phyloP scores from a whole-genome alignment of 2,329 filamentous ascomycete species.

The Epichloe elymi region DNA sequence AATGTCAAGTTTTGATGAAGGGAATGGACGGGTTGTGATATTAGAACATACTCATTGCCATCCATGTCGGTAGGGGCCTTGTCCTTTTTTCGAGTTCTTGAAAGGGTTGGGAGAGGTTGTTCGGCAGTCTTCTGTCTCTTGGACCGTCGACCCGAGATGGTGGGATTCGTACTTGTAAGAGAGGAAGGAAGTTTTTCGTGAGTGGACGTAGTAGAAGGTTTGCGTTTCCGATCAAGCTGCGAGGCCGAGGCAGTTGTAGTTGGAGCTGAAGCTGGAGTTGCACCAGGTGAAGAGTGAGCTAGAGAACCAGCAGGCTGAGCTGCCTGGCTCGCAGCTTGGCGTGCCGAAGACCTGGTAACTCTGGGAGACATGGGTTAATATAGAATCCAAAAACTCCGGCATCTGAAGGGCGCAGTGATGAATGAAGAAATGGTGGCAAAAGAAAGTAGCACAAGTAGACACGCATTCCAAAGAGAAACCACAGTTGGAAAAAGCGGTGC shows the following conservation, averaged over 20 bases:
- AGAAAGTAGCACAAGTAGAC: background rate
- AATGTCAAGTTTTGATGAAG: background rate
- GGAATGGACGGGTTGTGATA: too few species aligned
- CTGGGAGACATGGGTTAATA: slow-evolving; percentile 80
- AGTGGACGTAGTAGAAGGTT: slow-evolving; percentile 36
- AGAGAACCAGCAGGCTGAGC: slow-evolving; percentile 30
- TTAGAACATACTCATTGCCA: slow-evolving; percentile 46
- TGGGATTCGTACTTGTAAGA: slow-evolving; percentile 14
- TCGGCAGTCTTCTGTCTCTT: slow-evolving; percentile 59
- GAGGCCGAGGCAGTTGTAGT: slow-evolving; percentile 21
- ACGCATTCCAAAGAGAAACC: background rate
- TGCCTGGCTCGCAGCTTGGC: slow-evolving; percentile 62
- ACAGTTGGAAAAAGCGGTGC: background rate
- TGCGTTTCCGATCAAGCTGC: slow-evolving; percentile 59
- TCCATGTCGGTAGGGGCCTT: slow-evolving; percentile 58
- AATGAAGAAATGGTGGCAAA: slow-evolving; percentile 11
- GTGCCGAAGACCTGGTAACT: slow-evolving; percentile 90
- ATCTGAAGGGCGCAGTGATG: slow-evolving; percentile 16
- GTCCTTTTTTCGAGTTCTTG: slow-evolving; percentile 43
- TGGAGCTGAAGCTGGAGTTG: slow-evolving; percentile 4
- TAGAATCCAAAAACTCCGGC: background rate
- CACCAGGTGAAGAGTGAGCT: slow-evolving; percentile 21
- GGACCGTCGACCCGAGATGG: slow-evolving; percentile 41
- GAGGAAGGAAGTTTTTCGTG: slow-evolving; percentile 32
- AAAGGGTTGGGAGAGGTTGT: slow-evolving; percentile 23